A percentile compares a stretch with the other conserved stretches of the same genome.
Conservation (phyloP, 495 filamentous ascomycete genomes). For the Staphylotrichum longicolle region DNA sequence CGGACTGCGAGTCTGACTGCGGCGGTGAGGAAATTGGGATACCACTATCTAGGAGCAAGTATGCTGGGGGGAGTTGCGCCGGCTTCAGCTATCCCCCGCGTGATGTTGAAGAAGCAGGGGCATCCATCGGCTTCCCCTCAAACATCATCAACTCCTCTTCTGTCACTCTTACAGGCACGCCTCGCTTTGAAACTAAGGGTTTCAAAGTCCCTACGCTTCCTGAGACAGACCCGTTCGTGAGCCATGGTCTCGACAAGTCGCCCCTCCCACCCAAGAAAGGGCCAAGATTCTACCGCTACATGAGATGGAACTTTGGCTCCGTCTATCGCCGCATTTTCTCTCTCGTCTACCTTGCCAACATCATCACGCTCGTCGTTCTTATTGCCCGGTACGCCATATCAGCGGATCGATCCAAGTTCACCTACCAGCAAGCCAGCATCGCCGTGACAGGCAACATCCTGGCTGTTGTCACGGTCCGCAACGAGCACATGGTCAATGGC, state of each 20-base stretch:
- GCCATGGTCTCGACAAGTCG: slow-evolving; percentile 18
- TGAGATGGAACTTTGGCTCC: slow-evolving; percentile 38
- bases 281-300: slow-evolving; percentile 31
- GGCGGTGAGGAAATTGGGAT: slow-evolving; percentile 5
- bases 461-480: slow-evolving; percentile 58
- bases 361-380: slow-evolving; percentile 27
- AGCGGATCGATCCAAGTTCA: slow-evolving; percentile 15
- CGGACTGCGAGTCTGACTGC: slow-evolving; percentile 14
- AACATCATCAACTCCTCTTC: not conserved
- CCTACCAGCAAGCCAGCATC: slow-evolving; percentile 31
- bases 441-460: slow-evolving; percentile 50
- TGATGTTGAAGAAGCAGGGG: slow-evolving; percentile 11
- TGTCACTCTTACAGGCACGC: not conserved
- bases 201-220: not conserved
- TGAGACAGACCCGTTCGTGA: slow-evolving; percentile 14
- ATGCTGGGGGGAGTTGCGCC: not conserved
- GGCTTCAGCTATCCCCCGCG: slow-evolving; percentile 4
- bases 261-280: slow-evolving; percentile 35
- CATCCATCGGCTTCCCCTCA: not conserved
- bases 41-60: slow-evolving; percentile 1
- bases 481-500: slow-evolving; percentile 72
- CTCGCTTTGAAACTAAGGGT: not conserved
- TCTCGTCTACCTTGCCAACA: slow-evolving; percentile 34
- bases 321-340: slow-evolving; percentile 40
- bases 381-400: slow-evolving; percentile 7